These are phyloP conservation scores for Elasticomyces elasticus DNA, from an alignment of 495 filamentous ascomycete species.

Conservation along the genomic window DNA sequence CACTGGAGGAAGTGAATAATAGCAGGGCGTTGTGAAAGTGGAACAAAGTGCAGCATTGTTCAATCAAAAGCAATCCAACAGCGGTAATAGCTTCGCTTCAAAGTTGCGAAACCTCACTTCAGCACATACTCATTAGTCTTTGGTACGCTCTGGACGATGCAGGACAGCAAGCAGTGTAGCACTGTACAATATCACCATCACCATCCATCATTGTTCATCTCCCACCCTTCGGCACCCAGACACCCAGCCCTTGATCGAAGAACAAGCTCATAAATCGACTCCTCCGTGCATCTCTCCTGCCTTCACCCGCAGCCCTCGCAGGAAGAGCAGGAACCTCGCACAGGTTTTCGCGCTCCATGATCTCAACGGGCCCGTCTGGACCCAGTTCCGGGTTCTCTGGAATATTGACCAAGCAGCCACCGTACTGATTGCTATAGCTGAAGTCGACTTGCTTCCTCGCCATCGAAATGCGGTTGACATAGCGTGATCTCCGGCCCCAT, in stretches of 20 bases:
- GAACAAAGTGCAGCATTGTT: too few species aligned
- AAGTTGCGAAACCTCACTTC: too few species aligned
- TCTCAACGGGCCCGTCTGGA: neutral
- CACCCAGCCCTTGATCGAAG: constrained; percentile 8
- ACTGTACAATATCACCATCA: too few species aligned
- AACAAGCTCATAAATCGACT: constrained; percentile 7
- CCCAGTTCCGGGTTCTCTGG: constrained; percentile 14
- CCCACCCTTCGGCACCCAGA: constrained; percentile 11
- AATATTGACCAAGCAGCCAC: constrained; percentile 2
- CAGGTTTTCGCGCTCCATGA: neutral
- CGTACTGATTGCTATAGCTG: constrained; percentile 2
- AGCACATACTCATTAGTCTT: too few species aligned
- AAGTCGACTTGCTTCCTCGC: constrained; percentile 8
- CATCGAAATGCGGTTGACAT: constrained; percentile 3
- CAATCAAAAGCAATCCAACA: too few species aligned
- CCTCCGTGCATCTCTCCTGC: neutral
- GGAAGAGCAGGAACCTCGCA: constrained; percentile 11
- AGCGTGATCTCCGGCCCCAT: constrained; percentile 9
- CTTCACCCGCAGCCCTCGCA: neutral
- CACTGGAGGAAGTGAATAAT: too few species aligned
- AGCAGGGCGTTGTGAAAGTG: too few species aligned
- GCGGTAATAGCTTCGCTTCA: too few species aligned
- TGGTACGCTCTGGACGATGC: too few species aligned
- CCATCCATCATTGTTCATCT: too few species aligned
- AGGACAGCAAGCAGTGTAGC: too few species aligned